Percentiles rank a stretch among this genome's conserved stretches.
Evolutionary conservation across 1,284 basidiomycete genomes (phyloP).

Genomic region (Chondrostereum purpureum): DNA sequence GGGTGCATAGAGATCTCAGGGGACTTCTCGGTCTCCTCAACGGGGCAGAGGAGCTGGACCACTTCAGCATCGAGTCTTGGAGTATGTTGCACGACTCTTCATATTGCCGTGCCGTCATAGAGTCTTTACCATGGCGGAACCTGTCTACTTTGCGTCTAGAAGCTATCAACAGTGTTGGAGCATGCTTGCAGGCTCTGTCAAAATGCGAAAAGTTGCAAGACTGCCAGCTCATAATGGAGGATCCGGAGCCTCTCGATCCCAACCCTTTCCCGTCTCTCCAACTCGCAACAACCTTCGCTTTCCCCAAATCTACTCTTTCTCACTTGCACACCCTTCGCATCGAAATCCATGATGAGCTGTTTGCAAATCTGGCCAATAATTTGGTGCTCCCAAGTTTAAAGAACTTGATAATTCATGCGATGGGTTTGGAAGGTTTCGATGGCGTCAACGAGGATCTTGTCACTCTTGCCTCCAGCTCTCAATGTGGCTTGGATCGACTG

Average conservation of each 20-base stretch:
- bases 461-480: conserved; percentile 22
- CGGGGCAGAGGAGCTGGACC: not conserved
- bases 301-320: conserved; percentile 13
- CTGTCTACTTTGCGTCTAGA: conserved; percentile 22
- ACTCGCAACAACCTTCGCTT: not conserved
- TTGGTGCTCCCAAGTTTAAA: conserved; percentile 20
- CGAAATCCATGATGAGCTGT: conserved; percentile 20
- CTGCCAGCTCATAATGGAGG: conserved; percentile 22
- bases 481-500: conserved; percentile 20
- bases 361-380: conserved; percentile 21
- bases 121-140: conserved; percentile 24
- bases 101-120: conserved; percentile 11
- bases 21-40: not conserved
- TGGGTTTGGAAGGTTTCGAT: conserved; percentile 16
- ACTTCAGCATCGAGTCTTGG: not conserved
- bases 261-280: not conserved
- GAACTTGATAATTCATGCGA: conserved; percentile 20
- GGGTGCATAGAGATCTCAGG: not conserved
- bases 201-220: conserved; percentile 21
- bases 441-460: conserved; percentile 23
- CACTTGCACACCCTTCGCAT: conserved; percentile 21
- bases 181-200: conserved; percentile 21
- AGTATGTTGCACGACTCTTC: not conserved
- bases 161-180: conserved; percentile 23
- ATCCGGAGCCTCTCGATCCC: not conserved